phyloP scores from a whole-genome alignment of 2,329 filamentous ascomycete species.

The Capronia americana region DNA sequence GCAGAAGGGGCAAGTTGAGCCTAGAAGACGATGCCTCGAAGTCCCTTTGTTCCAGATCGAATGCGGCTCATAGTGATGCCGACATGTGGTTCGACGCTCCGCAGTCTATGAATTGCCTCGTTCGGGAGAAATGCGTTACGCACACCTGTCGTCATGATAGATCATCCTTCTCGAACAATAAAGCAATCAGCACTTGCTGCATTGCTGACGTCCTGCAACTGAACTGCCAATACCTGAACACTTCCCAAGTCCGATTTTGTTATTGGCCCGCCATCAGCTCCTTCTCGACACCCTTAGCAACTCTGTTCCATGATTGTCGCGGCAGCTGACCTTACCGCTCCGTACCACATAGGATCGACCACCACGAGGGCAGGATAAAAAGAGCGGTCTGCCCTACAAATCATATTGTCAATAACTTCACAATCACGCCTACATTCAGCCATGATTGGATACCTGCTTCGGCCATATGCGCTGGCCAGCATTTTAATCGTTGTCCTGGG shows the following conservation, averaged over 20 bases:
- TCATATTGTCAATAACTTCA: not conserved
- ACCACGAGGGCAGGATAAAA: not conserved
- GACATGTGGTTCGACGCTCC: constrained; percentile 12
- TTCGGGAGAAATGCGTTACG: not conserved
- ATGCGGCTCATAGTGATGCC: constrained; percentile 7
- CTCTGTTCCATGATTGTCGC: not conserved
- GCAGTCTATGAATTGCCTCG: not conserved
- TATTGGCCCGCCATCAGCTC: not conserved
- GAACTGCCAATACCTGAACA: not conserved
- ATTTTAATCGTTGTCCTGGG: constrained; percentile 9
- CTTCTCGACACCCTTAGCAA: not conserved
- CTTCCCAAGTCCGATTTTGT: not conserved
- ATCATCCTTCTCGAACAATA: not conserved
- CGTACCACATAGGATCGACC: not conserved
- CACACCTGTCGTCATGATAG: not conserved
- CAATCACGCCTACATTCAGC: not conserved
- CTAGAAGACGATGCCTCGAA: constrained; percentile 2
- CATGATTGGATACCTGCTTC: constrained; percentile 25
- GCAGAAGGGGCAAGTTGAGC: constrained; percentile 14
- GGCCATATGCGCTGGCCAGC: constrained; percentile 10
- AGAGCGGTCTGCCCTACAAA: not conserved
- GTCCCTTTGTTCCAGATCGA: constrained; percentile 22
- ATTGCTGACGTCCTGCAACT: not conserved
- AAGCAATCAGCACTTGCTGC: not conserved
- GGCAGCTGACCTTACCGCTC: not conserved